Evolutionary conservation across 495 filamentous ascomycete species (phyloP), one percentile per base, ranked within the genome.

Genomic region (Lineolata rhizophorae): DNA sequence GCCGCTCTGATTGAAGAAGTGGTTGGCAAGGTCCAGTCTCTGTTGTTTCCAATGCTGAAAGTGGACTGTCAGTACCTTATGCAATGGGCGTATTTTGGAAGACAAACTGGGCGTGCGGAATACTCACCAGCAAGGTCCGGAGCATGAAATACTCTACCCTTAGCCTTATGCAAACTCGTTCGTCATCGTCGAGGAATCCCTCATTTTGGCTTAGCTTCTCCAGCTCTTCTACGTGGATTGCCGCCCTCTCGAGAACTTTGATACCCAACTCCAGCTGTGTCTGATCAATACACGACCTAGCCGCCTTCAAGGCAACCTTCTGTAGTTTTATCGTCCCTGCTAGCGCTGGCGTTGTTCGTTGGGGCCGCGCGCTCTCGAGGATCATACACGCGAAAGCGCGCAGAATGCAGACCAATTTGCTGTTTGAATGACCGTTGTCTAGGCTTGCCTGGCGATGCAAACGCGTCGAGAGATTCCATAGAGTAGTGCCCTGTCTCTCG

Each of bases 21-120:
- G 67, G 32, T 87, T 76, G 6, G 80, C 77, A 19, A 90, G 58
- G 35, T 84, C 73, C 18, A 72, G 53, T 19, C 73, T 62, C 27
- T 62, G 60, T 44, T 79, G 69, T 29, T 62, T 58, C 75, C 72
- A 85, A 18, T 74, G 65, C 76, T 90, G 39, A 28, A 29, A 20
- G 19, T 31, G 1, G 38, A 18, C 20, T 10, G 3, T 6, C 20
- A 16, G 13, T 19, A 14, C 14, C 18, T 25, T 25, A n/a, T n/a
- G n/a, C 22, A 25, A 6, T 25, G 22, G 22, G 6, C 6, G n/a
- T 6, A 25, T 25, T n/a, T 25, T 25, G n/a, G n/a, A n/a, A n/a
- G n/a, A n/a, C n/a, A n/a, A n/a, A n/a, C n/a, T n/a, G n/a, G n/a
- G n/a, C n/a, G n/a, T n/a, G n/a, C n/a, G n/a, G 28, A n/a, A 16